phyloP scores from a whole-genome alignment of 2,329 filamentous ascomycete species.

The Lecanicillium sp. region DNA sequence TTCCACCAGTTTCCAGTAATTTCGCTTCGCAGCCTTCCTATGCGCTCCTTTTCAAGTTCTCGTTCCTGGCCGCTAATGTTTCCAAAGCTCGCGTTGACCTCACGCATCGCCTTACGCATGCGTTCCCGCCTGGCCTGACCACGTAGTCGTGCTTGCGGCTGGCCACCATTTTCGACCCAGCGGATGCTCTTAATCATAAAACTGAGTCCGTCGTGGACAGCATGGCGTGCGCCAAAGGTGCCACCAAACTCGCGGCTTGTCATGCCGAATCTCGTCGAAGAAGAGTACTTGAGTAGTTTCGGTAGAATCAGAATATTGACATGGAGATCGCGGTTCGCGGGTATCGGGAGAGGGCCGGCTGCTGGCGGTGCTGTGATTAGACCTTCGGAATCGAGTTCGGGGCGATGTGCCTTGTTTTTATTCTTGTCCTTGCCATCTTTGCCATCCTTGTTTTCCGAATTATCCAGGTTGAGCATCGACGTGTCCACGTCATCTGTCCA shows the following conservation, averaged over 20 bases:
- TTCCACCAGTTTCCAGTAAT: conserved; percentile 26
- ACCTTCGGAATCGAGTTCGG: conserved; percentile 28
- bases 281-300: conserved; percentile 65
- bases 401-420: conserved; percentile 13
- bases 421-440: conserved; percentile 25
- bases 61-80: conserved; percentile 20
- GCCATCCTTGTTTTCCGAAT: conserved; percentile 16
- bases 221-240: conserved; percentile 31
- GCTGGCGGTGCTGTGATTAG: conserved; percentile 45
- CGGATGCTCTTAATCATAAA: conserved; percentile 76
- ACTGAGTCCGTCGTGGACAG: conserved; percentile 74
- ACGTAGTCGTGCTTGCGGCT: conserved; percentile 45
- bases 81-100: conserved; percentile 32
- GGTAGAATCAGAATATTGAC: conserved; percentile 82
- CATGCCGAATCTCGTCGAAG: conserved; percentile 70
- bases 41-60: conserved; percentile 17
- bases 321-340: conserved; percentile 68
- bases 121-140: conserved; percentile 48
- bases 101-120: conserved; percentile 46
- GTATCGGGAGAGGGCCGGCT: conserved; percentile 55
- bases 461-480: conserved; percentile 52
- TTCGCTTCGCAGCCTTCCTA: conserved; percentile 18
- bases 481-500: conserved; percentile 74
- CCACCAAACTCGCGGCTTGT: conserved; percentile 72
- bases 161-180: conserved; percentile 73